phyloP scores from a whole-genome alignment of 164 flowering plant species.

The Houttuynia cordata region DNA sequence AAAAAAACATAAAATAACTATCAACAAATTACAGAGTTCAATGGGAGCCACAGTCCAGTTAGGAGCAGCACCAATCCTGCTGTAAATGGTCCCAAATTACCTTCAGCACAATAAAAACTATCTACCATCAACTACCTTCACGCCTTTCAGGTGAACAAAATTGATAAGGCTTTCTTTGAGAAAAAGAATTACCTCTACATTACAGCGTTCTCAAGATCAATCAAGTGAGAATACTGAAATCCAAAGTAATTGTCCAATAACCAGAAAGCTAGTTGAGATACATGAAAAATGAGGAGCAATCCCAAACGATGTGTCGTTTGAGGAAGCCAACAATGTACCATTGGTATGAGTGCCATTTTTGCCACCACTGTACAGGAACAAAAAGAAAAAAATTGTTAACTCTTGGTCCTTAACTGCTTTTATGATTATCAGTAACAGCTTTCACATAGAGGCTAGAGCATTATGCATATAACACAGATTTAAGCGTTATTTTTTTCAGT shows the following conservation, averaged over 20 bases:
- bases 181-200: background rate
- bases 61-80: background rate
- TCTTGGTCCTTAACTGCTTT: background rate
- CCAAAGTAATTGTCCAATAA: background rate
- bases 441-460: no score
- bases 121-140: background rate
- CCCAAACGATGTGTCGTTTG: background rate
- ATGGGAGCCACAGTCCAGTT: background rate
- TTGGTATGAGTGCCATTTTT: background rate
- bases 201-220: background rate
- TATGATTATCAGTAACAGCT: background rate
- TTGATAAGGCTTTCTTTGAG: background rate
- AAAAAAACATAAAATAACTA: background rate
- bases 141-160: background rate
- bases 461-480: no score
- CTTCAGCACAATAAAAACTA: background rate
- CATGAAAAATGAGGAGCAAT: background rate
- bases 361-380: background rate
- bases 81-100: slow-evolving; percentile 1
- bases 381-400: background rate
- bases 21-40: background rate
- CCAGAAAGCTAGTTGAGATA: background rate
- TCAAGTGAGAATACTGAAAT: background rate
- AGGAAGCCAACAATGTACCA: background rate
- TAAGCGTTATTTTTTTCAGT: no score